Base-by-base conservation (phyloP, 2,329 filamentous ascomycete species). In the Penicillium sp. region DNA sequence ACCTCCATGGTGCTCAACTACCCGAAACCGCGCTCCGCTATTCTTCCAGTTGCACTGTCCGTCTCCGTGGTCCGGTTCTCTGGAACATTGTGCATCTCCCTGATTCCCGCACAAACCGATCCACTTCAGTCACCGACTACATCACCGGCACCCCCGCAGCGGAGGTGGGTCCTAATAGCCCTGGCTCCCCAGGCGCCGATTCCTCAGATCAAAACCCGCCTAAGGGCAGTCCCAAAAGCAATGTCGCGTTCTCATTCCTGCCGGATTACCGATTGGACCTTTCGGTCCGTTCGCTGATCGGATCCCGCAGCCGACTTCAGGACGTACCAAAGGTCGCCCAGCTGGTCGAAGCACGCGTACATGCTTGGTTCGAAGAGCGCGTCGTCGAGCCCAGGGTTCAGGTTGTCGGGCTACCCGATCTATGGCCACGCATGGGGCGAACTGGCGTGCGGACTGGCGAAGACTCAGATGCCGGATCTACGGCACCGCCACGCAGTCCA, bases 1-100 rank as follows among this genome's bases (percentile, higher is more conserved):
- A 98, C 93, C 3, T 95, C 93, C 59, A 74, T 98, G 52, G 77
- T 95, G 39, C 78, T 98, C 46, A 98, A 98, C 69, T 98, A 95
- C 66, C 93, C 93, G 0, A 94, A 90, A 64, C 87, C 87, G 6
- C 76, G 89, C 44, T 87, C 89, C 5, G 93, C 93, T 0, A 85
- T 96, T 6, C 76, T 98, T 1, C 93, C 93, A 2, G 90, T 98
- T 14, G 93, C 91, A 0, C 74, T 98, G 27, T 85, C 90, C 0
- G 90, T 98, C 10, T 93, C 86, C 13, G 87, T 98, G 13, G 88
- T 95, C 13, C 80, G 93, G 11, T 98, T 98, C 69, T 96, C 89
- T 39, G 93, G 93, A 34, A 98, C 93, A 0, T 73, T 98, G 14
- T 94, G 88, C 36, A 86, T 97, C 36, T 95, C 89, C 1, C 95